Evolutionary conservation across 2,329 filamentous ascomycete species (phyloP).

Genomic region (Clarireedia paspali): DNA sequence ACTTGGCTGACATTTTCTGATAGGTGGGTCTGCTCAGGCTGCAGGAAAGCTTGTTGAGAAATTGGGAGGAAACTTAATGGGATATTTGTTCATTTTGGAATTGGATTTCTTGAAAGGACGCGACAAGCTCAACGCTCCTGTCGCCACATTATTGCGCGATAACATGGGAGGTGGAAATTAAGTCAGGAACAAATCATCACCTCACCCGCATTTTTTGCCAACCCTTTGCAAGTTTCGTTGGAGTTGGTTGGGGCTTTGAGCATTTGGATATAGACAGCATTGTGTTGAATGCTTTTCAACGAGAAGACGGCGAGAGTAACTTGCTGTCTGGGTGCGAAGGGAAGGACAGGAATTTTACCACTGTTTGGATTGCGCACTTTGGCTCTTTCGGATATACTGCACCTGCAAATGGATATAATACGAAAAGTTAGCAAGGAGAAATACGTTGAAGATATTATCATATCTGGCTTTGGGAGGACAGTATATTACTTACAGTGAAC

Average conservation of each 20-base stretch:
- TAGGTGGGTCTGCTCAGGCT: slow-evolving; percentile 85
- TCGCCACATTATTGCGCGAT: slow-evolving; percentile 71
- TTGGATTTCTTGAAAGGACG: slow-evolving; percentile 88
- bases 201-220: too few species aligned
- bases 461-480: too few species aligned
- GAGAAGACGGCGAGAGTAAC: neutral
- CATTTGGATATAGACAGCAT: slow-evolving; percentile 25
- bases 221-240: slow-evolving; percentile 13
- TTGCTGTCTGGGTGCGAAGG: neutral
- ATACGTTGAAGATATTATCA: neutral
- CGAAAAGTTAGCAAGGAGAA: neutral
- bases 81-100: slow-evolving; percentile 93
- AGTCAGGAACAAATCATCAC: neutral
- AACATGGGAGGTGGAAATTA: slow-evolving; percentile 31
- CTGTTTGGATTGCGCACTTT: neutral
- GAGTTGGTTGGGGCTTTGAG: slow-evolving; percentile 19
- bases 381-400: too few species aligned
- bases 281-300: slow-evolving; percentile 12
- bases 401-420: neutral
- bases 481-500: neutral
- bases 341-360: neutral
- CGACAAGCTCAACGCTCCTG: slow-evolving; percentile 77
- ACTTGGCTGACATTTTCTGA: slow-evolving; percentile 7
- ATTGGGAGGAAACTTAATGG: slow-evolving; percentile 77
- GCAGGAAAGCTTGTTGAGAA: slow-evolving; percentile 80